Conservation (phyloP, 2,329 filamentous ascomycete genomes). For the Neonectria ditissima region DNA sequence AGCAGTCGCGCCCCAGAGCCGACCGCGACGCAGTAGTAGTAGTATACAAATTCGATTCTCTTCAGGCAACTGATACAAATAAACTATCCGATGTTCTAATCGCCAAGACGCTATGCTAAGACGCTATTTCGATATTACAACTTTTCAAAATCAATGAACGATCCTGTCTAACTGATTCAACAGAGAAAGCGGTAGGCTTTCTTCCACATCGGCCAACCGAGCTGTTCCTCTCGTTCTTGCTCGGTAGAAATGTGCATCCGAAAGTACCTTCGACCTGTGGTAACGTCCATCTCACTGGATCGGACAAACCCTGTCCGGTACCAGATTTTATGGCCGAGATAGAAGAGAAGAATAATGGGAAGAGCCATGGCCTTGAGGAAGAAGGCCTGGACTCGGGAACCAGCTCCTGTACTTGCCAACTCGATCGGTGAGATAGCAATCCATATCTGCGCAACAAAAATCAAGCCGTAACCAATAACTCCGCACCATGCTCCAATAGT, state of each 20-base stretch:
- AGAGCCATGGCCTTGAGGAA: conserved; percentile 78
- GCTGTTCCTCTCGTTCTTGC: conserved; percentile 81
- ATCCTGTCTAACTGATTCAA: conserved; percentile 48
- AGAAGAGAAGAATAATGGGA: conserved; percentile 77
- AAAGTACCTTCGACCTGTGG: conserved; percentile 85
- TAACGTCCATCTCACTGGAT: conserved; percentile 82
- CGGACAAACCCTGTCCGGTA: conserved; percentile 63
- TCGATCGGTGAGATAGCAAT: conserved; percentile 79
- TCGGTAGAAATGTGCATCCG: conserved; percentile 81
- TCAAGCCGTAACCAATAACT: conserved; percentile 77
- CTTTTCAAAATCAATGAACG: background rate
- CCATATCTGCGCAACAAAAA: conserved; percentile 89
- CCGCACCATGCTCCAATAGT: conserved; percentile 84
- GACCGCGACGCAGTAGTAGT: no score
- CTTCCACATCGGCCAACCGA: conserved; percentile 81
- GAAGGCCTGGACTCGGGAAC: conserved; percentile 69
- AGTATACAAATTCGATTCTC: no score
- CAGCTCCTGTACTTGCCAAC: conserved; percentile 46
- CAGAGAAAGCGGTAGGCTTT: conserved; percentile 78
- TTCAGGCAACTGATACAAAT: background rate
- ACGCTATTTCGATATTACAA: background rate
- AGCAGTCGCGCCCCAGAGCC: no score
- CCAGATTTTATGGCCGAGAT: conserved; percentile 81
- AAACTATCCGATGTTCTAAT: no score
- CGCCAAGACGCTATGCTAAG: no score